Evolutionary conservation across 495 filamentous ascomycete species (phyloP), one percentile per base, ranked within the genome.

Genomic region (Parathielavia hyrcaniae): DNA sequence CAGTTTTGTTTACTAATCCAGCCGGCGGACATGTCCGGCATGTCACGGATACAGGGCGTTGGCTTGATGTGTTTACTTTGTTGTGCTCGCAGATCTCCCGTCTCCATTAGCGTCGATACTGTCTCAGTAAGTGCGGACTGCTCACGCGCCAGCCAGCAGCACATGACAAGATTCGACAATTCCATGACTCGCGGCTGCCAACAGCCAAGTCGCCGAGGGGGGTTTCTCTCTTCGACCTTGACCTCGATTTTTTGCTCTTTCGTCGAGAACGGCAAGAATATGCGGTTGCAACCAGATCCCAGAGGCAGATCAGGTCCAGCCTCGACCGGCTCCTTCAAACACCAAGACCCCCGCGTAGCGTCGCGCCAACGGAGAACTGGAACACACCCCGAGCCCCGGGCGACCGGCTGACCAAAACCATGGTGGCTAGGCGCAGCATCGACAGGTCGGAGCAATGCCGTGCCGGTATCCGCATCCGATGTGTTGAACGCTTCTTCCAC

Each of bases 51-150:
- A n/a, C 59, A 61, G 49, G 16, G 17, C 35, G 34, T 19, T 39
- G n/a, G 14, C 41, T 50, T 56, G 41, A 23, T 59, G 41, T 56
- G 22, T 53, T 40, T 26, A 34, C 40, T 45, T 17, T 51, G 22
- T 17, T 51, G 22, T 16, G 35, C 12, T 36, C 26, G 34, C 12
- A 4, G 39, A 38, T 51, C 50, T 50, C 17, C 45, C 38, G 1
- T 53, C 52, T 43, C 26, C 45, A 30, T 40, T 49, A 59, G 55
- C 20, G n/a, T 53, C 38, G 17, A 57, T 40, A 55, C 20, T 48
- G 58, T 61, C 58, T 32, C 14, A 8, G 22, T 26, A 7, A 32
- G 34, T 23, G 11, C 14, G 1, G 13, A 6, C 17, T 16, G 49
- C 35, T 34, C 14, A n/a, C n/a, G n/a, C n/a, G 14, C 43, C 19